phyloP scores from a whole-genome alignment of 78 protist species.

The Emiliania huxleyi region DNA sequence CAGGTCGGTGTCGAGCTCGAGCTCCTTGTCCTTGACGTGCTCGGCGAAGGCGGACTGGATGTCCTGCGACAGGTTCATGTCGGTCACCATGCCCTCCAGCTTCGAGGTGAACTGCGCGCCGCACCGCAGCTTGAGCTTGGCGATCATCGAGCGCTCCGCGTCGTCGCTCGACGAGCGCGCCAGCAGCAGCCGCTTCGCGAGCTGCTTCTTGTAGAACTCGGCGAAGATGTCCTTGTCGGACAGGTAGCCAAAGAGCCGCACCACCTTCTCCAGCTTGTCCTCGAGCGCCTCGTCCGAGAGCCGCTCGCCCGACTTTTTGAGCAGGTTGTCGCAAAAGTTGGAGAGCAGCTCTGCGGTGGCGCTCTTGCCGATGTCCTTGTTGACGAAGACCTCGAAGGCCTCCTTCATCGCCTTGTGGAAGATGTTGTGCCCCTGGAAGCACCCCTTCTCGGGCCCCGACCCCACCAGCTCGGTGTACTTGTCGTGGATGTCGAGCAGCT shows the following conservation, averaged over 20 bases:
- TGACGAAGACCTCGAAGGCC: conserved; percentile 52
- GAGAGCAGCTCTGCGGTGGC: conserved; percentile 46
- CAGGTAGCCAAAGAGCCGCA: conserved; percentile 46
- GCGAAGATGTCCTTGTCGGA: conserved; percentile 57
- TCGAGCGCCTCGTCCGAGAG: conserved; percentile 4
- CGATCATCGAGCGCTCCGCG: conserved; percentile 44
- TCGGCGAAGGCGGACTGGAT: not conserved
- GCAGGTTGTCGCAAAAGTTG: conserved; percentile 41
- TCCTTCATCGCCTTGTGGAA: conserved; percentile 45
- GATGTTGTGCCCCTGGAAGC: conserved; percentile 31
- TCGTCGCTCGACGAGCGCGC: conserved; percentile 45
- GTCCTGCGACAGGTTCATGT: conserved; percentile 51
- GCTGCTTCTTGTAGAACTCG: conserved; percentile 57
- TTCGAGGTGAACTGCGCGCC: conserved; percentile 61
- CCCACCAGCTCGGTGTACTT: conserved; percentile 33
- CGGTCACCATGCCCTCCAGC: conserved; percentile 62
- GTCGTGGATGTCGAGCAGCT: conserved; percentile 44
- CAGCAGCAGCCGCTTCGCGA: conserved; percentile 58
- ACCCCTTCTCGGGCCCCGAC: conserved; percentile 8
- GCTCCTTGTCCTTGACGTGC: not conserved
- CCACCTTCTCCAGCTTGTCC: conserved; percentile 44
- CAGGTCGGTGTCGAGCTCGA: conserved; percentile 34
- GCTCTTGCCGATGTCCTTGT: conserved; percentile 35
- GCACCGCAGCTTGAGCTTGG: conserved; percentile 56
- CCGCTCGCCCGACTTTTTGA: conserved; percentile 30